Evolutionary conservation across 2,329 filamentous ascomycete genomes (phyloP), one percentile per base, ranked within the genome.

Genomic region (Xylariaceae sp.): DNA sequence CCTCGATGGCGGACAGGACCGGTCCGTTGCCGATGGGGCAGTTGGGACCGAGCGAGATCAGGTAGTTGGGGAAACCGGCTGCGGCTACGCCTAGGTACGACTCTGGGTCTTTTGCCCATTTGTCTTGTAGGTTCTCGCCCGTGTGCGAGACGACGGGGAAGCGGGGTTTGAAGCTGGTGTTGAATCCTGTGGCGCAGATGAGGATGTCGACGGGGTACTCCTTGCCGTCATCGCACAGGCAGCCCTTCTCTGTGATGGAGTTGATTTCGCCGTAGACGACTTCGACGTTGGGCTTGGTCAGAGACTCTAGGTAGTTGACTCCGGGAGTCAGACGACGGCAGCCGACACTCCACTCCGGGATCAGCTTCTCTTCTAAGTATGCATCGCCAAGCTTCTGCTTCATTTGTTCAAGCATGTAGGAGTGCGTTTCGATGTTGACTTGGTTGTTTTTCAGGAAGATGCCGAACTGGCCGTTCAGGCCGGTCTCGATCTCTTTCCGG

Each of bases 31-130:
- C 57, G 13, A 60, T 42, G 4, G 61, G 57, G 7, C 40, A 45
- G 18, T 48, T 58, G 7, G 61, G 61, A 14, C 61, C 80, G 50
- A 80, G 76, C n/a, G 81, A 69, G 54, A 81, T 73, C 66, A 83
- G 80, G 60, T 81, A 78, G 59, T 83, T 83, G 0, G 80, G 80
- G 62, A 80, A 79, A 1, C 75, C 74, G 50, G 81, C 74, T 66
- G 80, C 75, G 1, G 78, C 75, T 10, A 77, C 75, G 14, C 77
- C 77, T 39, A 78, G 70, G 58, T 83, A 84, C 0, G 79, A 77
- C 58, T 80, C 75, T 0, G 79, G 69, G 0, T 75, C 70, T 42
- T 75, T 71, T 2, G 76, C 70, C 79, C 80, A 83, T 1, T 74
- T 65, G 38, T 80, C 70, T 28, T 78, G 70, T 13, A 83, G 63